Evolutionary conservation across 2,329 filamentous ascomycete species (phyloP).

Genomic region (Septoria linicola): DNA sequence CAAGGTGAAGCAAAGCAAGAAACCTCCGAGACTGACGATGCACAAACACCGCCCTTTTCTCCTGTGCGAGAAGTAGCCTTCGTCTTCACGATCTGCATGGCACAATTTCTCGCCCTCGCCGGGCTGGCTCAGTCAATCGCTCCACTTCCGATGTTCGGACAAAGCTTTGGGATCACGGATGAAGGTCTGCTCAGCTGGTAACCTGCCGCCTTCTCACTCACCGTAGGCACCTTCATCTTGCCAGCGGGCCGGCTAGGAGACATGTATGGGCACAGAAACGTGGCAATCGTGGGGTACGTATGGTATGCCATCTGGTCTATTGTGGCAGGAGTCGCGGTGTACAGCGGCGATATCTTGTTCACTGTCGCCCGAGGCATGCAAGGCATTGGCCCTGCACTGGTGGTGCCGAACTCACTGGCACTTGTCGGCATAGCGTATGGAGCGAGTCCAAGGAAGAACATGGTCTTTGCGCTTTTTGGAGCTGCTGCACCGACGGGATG

Average conservation of each 20-base stretch:
- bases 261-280: conserved; percentile 43
- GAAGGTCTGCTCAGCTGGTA: conserved; percentile 48
- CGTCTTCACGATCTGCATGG: conserved; percentile 25
- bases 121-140: conserved; percentile 20
- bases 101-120: conserved; percentile 17
- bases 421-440: conserved; percentile 38
- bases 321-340: conserved; percentile 40
- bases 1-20: neutral
- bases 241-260: conserved; percentile 46
- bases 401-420: conserved; percentile 41
- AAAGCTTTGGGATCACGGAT: conserved; percentile 42
- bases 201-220: conserved; percentile 44
- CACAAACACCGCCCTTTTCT: neutral
- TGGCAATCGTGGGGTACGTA: conserved; percentile 42
- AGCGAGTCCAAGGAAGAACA: conserved; percentile 38
- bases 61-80: conserved; percentile 30
- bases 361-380: conserved; percentile 41
- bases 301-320: conserved; percentile 43
- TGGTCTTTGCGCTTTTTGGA: conserved; percentile 40
- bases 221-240: conserved; percentile 46
- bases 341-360: conserved; percentile 37
- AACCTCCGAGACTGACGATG: neutral
- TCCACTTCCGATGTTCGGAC: conserved; percentile 39
- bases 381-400: conserved; percentile 40
- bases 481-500: conserved; percentile 37